Evolutionary conservation across 306 rosid species (phyloP).

Genomic region (Lagenaria siceraria): DNA sequence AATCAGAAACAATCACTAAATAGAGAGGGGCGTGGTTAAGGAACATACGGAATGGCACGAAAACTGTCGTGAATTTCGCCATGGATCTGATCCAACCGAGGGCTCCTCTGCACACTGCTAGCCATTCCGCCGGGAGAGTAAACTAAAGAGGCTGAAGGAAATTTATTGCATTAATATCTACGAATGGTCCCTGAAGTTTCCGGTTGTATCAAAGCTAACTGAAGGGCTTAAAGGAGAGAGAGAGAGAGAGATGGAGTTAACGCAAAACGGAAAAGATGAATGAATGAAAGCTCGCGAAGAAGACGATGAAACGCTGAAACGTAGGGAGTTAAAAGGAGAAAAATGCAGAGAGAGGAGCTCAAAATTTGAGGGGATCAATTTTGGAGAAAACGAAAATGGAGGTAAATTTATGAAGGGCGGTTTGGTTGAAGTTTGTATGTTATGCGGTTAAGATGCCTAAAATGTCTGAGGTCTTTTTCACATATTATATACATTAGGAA

Average conservation of each 20-base stretch:
- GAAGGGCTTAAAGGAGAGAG: neutral
- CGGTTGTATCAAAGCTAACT: neutral
- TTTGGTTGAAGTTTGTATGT: neutral
- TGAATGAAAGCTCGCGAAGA: neutral
- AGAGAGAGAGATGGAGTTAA: neutral
- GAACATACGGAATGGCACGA: conserved; percentile 44
- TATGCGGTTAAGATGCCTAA: neutral
- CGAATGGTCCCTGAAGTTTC: neutral
- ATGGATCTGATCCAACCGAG: conserved; percentile 34
- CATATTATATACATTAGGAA: too few relatives aligned
- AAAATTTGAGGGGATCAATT: neutral
- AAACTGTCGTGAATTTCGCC: conserved; percentile 33
- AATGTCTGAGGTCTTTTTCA: neutral
- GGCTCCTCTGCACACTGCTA: conserved; percentile 36
- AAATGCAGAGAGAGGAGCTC: neutral
- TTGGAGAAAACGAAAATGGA: neutral
- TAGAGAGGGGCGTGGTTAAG: neutral
- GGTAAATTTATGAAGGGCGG: neutral
- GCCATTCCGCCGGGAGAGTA: conserved; percentile 45
- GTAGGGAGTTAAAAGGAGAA: neutral
- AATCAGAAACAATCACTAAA: neutral
- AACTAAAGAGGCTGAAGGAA: neutral
- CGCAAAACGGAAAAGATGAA: neutral
- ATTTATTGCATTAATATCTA: neutral
- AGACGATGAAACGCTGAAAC: neutral